Evolutionary conservation across 202 grass and related monocot genomes (phyloP).

Genomic region (Miscanthus sacchariflorus): DNA sequence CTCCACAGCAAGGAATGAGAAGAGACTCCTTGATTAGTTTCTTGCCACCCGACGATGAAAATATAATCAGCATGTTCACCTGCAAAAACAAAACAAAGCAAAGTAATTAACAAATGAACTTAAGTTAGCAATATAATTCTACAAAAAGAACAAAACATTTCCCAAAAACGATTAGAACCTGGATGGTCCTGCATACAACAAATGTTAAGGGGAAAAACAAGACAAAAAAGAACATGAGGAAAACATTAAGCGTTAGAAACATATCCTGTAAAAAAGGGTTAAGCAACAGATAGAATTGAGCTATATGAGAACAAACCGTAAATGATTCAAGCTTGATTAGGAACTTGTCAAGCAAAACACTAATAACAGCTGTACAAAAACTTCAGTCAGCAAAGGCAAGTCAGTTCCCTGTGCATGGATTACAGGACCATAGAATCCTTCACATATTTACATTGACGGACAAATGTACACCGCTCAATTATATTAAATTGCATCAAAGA

Average conservation of each 20-base stretch:
- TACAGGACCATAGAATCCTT: constrained; percentile 29
- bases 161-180: constrained; percentile 58
- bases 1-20: background rate
- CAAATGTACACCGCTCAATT: constrained; percentile 32
- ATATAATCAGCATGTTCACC: constrained; percentile 38
- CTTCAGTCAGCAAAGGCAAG: constrained; percentile 35
- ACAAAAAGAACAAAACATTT: constrained; percentile 48
- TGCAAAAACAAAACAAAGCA: constrained; percentile 42
- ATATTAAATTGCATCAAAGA: constrained; percentile 26
- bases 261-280: constrained; percentile 51
- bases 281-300: constrained; percentile 47
- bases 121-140: constrained; percentile 1
- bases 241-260: constrained; percentile 52
- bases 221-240: constrained; percentile 41
- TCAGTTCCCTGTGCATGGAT: background rate
- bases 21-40: constrained; percentile 8
- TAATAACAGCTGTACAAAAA: constrained; percentile 30
- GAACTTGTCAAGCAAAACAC: constrained; percentile 57
- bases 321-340: constrained; percentile 52
- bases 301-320: constrained; percentile 67
- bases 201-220: constrained; percentile 32
- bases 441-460: constrained; percentile 32
- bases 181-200: constrained; percentile 71
- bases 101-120: constrained; percentile 40
- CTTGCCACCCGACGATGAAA: background rate